These are phyloP conservation scores for Babesia sp. DNA, from an alignment of 169 alveolate species.

Conservation along the genomic window DNA sequence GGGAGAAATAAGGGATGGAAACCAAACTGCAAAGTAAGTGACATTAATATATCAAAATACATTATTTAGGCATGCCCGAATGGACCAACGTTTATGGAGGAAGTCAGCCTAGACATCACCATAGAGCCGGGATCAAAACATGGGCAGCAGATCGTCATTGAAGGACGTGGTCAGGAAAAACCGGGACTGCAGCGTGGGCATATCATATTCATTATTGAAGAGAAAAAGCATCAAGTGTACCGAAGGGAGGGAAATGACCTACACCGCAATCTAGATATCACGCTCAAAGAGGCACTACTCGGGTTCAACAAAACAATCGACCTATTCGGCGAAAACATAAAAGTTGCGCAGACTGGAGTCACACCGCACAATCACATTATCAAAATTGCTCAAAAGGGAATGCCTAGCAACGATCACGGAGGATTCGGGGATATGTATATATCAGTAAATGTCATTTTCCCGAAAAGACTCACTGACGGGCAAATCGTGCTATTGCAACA, in stretches of 20 bases:
- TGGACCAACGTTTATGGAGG: constrained; percentile 69
- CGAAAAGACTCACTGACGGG: constrained; percentile 67
- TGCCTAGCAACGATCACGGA: constrained; percentile 74
- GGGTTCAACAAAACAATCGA: constrained; percentile 77
- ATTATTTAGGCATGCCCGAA: constrained; percentile 69
- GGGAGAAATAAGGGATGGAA: constrained; percentile 84
- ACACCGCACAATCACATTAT: constrained; percentile 79
- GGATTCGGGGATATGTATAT: constrained; percentile 77
- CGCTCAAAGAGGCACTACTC: constrained; percentile 78
- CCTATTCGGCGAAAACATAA: constrained; percentile 75
- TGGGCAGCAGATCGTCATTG: constrained; percentile 78
- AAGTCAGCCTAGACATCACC: constrained; percentile 37
- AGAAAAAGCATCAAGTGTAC: constrained; percentile 66
- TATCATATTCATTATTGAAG: constrained; percentile 70
- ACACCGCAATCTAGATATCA: constrained; percentile 72
- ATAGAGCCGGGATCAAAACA: constrained; percentile 62
- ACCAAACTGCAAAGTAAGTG: constrained; percentile 66
- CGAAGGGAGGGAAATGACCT: constrained; percentile 81
- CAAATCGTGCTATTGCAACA: constrained; percentile 72
- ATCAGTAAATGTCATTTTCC: constrained; percentile 73
- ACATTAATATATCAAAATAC: background rate
- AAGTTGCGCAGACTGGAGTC: constrained; percentile 71
- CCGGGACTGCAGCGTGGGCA: constrained; percentile 81
- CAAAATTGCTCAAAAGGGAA: constrained; percentile 73
- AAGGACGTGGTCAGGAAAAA: constrained; percentile 81